Conservation (phyloP, 805 yeast genomes). For the Kuraishia cidri region DNA sequence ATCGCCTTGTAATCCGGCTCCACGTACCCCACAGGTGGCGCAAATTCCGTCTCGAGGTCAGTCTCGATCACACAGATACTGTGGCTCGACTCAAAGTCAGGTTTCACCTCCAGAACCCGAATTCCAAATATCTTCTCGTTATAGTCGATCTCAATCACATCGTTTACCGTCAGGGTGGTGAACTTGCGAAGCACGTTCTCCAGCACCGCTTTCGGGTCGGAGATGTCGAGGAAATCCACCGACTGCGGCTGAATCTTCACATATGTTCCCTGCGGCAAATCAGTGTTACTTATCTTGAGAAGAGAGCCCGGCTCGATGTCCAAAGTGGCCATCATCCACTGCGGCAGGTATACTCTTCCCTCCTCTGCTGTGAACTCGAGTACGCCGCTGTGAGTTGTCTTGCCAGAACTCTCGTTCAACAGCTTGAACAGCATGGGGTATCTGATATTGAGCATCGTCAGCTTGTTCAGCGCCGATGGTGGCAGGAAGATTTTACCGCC, state of each 20-base stretch:
- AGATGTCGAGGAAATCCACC: conserved; percentile 83
- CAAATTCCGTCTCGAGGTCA: conserved; percentile 94
- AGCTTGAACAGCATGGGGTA: conserved; percentile 94
- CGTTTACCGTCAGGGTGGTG: conserved; percentile 78
- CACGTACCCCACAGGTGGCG: conserved; percentile 97
- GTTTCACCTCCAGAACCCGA: conserved; percentile 80
- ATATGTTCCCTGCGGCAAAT: conserved; percentile 77
- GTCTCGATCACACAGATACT: conserved; percentile 96
- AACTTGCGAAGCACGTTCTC: conserved; percentile 89
- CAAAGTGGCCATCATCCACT: conserved; percentile 90
- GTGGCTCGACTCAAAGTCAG: conserved; percentile 42
- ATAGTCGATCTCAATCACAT: conserved; percentile 77
- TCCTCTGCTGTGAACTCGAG: conserved; percentile 95
- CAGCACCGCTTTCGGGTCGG: conserved; percentile 93
- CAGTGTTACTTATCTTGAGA: conserved; percentile 65
- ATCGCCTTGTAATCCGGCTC: conserved; percentile 64
- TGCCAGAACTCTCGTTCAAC: conserved; percentile 46
- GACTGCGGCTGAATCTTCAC: conserved; percentile 95
- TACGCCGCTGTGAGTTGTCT: conserved; percentile 84
- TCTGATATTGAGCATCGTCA: conserved; percentile 84
- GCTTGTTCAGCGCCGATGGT: conserved; percentile 80
- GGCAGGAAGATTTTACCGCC: conserved; percentile 97
- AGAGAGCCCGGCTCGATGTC: conserved; percentile 72
- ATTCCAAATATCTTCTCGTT: conserved; percentile 73
- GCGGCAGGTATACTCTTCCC: conserved; percentile 90